Evolutionary conservation across 2,329 filamentous ascomycete genomes (phyloP).

Genomic region (Pseudogymnoascus sp.): DNA sequence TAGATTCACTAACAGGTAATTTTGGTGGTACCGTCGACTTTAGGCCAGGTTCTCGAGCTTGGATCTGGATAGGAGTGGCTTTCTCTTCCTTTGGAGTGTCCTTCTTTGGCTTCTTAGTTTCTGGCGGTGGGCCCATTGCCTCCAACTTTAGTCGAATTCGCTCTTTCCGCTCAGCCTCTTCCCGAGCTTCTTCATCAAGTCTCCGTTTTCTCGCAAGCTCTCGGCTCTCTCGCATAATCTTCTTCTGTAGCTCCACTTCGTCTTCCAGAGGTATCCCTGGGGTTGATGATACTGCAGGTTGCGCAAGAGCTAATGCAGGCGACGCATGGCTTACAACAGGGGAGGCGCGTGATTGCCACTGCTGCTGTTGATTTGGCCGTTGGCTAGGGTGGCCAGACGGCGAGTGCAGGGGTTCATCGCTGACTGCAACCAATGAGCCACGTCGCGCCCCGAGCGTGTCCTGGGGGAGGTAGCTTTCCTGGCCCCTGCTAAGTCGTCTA

Average conservation of each 20-base stretch:
- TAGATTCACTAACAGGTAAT: conserved; percentile 16
- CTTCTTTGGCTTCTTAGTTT: conserved; percentile 50
- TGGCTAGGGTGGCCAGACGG: conserved; percentile 24
- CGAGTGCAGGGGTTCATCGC: conserved; percentile 39
- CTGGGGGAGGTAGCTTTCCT: conserved; percentile 25
- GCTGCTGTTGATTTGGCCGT: conserved; percentile 23
- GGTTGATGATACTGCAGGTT: conserved; percentile 19
- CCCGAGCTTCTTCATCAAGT: conserved; percentile 59
- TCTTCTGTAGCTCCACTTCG: conserved; percentile 57
- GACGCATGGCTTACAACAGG: conserved; percentile 28
- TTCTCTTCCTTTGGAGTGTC: conserved; percentile 39
- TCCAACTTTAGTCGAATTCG: conserved; percentile 66
- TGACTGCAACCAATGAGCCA: conserved; percentile 41
- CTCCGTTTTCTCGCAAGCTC: conserved; percentile 62
- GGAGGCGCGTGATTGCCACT: conserved; percentile 34
- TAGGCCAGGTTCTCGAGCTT: conserved; percentile 19
- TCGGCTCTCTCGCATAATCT: conserved; percentile 62
- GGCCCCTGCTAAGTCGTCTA: conserved; percentile 27
- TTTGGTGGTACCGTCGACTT: conserved; percentile 12
- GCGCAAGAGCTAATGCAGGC: conserved; percentile 28
- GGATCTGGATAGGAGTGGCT: conserved; percentile 28
- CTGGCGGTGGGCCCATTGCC: conserved; percentile 56
- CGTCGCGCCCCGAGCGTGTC: conserved; percentile 37
- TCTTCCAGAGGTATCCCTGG: conserved; percentile 35
- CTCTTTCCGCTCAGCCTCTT: conserved; percentile 63